Base-by-base conservation (phyloP, 2,329 filamentous ascomycete species). In the Paecilomyces sp. region DNA sequence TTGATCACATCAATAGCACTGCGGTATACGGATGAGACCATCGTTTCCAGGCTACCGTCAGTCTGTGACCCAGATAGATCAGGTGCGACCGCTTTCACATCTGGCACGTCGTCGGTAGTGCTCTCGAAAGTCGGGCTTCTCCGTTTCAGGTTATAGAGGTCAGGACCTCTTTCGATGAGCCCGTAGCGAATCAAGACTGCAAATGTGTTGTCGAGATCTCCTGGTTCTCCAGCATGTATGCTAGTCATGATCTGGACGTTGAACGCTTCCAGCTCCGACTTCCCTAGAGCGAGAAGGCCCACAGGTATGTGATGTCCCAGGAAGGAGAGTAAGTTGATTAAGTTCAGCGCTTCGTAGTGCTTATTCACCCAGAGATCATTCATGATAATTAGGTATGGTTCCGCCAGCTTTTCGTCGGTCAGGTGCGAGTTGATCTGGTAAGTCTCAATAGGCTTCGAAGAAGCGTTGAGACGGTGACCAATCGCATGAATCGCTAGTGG, bases 401-500 rank as follows among this genome's bases (percentile, higher is more conserved):
- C 76, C 8, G 77, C 81, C 0, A 85, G 79, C 61, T 82, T 83
- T 5, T 83, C 81, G 52, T 83, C 81, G 1, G 78, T 82, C 47
- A 80, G 76, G 60, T 84, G 86, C 1, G 81, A 81, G 61, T 79
- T 78, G n/a, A 86, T 74, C 34, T 72, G 73, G 61, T 87, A 89
- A 63, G 79, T 84, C 0, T 83, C 81, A 2, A 89, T 75, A 0
- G 86, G 84, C 63, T 87, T 86, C 18, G 80, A 77, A 0, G 84
- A 86, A 2, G 82, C 81, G 58, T 83, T 85, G 13, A 89, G 74
- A 34, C 86, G 80, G 62, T 85, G 82, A 0, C 85, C 85, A 1
- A 87, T 83, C 0, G 86, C 83, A 65, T 89, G 86, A 22, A 90
- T 87, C 63, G 88, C 88, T 6, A 89, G 75, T 0, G 88, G 87